Conservation (phyloP, 441 rosid species). For the Eutrema salsugineum region DNA sequence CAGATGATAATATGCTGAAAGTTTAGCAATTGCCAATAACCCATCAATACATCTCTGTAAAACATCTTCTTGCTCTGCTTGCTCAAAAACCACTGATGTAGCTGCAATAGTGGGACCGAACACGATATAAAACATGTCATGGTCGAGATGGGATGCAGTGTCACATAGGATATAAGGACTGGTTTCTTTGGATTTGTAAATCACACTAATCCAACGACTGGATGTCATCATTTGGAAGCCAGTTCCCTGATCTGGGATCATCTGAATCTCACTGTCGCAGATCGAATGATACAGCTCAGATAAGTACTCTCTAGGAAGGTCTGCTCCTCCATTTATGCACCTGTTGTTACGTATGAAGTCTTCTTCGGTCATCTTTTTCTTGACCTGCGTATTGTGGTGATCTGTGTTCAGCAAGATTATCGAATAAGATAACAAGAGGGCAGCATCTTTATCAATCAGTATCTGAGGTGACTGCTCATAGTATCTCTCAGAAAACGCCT, state of each 20-base stretch:
- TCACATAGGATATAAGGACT: constrained; percentile 57
- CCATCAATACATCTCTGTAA: constrained; percentile 68
- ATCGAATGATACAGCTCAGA: constrained; percentile 86
- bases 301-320: constrained; percentile 83
- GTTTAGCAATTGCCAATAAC: constrained; percentile 69
- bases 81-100: constrained; percentile 73
- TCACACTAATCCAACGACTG: constrained; percentile 67
- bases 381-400: constrained; percentile 91
- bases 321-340: constrained; percentile 84
- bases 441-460: constrained; percentile 84
- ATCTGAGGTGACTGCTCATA: constrained; percentile 90
- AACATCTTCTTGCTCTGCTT: constrained; percentile 66
- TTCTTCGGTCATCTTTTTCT: constrained; percentile 96
- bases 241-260: constrained; percentile 64
- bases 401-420: constrained; percentile 92
- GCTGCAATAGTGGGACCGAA: constrained; percentile 75
- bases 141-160: constrained; percentile 54
- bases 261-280: constrained; percentile 88
- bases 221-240: constrained; percentile 60
- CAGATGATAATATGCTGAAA: constrained; percentile 60
- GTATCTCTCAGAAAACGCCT: constrained; percentile 96
- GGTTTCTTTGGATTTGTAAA: constrained; percentile 62
- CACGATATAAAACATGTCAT: constrained; percentile 60
- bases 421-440: constrained; percentile 87
- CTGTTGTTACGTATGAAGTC: constrained; percentile 93